Conservation (phyloP, 1,139 yeast genomes). For the Blastobotrys aristatus region DNA sequence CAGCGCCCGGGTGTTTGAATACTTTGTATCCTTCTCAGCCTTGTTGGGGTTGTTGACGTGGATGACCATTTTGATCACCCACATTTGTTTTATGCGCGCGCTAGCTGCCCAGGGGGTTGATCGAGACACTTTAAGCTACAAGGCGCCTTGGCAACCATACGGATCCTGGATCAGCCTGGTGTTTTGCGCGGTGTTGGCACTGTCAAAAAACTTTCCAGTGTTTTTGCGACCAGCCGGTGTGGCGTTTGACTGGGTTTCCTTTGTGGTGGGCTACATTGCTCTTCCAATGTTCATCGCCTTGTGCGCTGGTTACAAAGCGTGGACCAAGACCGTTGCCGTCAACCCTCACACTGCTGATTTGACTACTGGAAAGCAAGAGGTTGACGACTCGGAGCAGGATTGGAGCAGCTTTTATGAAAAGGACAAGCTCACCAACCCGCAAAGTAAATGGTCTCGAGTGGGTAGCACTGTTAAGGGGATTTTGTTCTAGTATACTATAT, state of each 20-base stretch:
- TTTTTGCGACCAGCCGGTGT: conserved; percentile 41
- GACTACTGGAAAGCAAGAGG: neutral
- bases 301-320: conserved; percentile 54
- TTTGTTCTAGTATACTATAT: neutral
- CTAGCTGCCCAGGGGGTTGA: conserved; percentile 55
- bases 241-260: conserved; percentile 52
- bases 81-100: conserved; percentile 48
- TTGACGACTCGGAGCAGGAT: neutral
- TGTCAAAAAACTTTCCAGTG: conserved; percentile 70
- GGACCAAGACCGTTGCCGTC: conserved; percentile 15
- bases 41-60: conserved; percentile 52
- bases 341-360: conserved; percentile 8
- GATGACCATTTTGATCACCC: conserved; percentile 47
- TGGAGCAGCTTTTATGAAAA: neutral
- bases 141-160: conserved; percentile 46
- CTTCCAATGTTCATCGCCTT: conserved; percentile 59
- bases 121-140: conserved; percentile 47
- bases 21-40: conserved; percentile 51
- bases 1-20: conserved; percentile 45
- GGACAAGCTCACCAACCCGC: neutral
- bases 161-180: conserved; percentile 50
- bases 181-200: conserved; percentile 52
- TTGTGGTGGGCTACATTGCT: conserved; percentile 75
- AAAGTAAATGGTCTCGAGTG: neutral
- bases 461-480: neutral